Evolutionary conservation across 306 rosid species (phyloP).

Genomic region (Dryas drummondii): DNA sequence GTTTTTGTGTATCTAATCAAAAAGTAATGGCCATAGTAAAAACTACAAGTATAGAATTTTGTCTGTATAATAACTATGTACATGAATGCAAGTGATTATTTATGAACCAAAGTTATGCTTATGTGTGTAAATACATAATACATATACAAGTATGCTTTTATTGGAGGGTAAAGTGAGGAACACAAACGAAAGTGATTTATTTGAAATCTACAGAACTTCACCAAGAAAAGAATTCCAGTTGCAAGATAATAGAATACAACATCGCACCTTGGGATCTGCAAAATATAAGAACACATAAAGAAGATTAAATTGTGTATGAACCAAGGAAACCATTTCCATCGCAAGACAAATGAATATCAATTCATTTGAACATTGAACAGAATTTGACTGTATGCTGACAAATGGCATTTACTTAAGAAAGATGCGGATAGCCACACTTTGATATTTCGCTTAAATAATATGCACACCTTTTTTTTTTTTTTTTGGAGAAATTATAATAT

Average conservation of each 20-base stretch:
- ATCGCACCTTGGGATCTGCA: conserved; percentile 94
- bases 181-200: conserved; percentile 6
- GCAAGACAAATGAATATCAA: conserved; percentile 15
- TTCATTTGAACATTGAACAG: conserved; percentile 4
- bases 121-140: neutral
- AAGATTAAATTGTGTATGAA: conserved; percentile 8
- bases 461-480: no score
- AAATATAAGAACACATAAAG: conserved; percentile 28
- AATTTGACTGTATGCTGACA: neutral
- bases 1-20: neutral
- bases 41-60: neutral
- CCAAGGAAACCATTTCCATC: conserved; percentile 13
- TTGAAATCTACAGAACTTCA: conserved; percentile 24
- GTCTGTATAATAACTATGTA: neutral
- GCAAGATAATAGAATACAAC: conserved; percentile 34
- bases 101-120: neutral
- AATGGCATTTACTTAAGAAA: neutral
- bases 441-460: neutral
- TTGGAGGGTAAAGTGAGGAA: neutral
- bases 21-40: neutral
- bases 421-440: neutral
- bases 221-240: conserved; percentile 26
- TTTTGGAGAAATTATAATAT: no score
- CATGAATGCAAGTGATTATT: neutral
- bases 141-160: neutral